Evolutionary conservation across 1,139 yeast species (phyloP), one percentile per base, ranked within the genome.

Genomic region (Casaregolazyma lundiana): DNA sequence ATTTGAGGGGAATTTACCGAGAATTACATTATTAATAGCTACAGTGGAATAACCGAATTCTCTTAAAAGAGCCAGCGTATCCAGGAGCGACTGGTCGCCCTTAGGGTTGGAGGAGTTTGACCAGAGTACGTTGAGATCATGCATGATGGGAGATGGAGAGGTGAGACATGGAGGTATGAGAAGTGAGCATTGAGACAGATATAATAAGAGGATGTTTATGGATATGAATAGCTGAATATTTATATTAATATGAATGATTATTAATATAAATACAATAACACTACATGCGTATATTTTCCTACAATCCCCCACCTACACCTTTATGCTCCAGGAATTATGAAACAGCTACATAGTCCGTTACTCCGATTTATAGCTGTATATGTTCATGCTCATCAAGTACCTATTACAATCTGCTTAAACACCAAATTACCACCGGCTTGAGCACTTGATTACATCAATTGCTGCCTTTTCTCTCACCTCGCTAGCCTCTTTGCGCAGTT

Each of bases 71-170:
- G 51, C 54, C 24, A 65, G 53, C 6, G 54, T 57, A 40, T 50
- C 48, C 7, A 34, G 45, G 2, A 57, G 43, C 21, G 44, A 38
- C 2, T 44, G 35, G 2, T 36, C 47, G n/a, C 41, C 47, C 18
- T 26, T 30, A 11, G 45, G 45, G 55, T 60, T 76, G 81, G 53
- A 73, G 70, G 40, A 65, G 61, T 73, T 77, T 0, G 96, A 95
- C 92, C 95, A 89, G 17, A 81, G 80, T 3, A 89, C 81, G 62
- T 89, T 89, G 52, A 89, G 71, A 66, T 89, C 97, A 53, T 79
- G 82, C 52, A 73, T 69, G 81, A 77, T 75, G 26, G 15, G 16
- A 13, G 32, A 11, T 39, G 21, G 16, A 19, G 26, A 35, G n/a
- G 26, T 38, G n/a, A 13, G 35, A 30, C 35, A 11, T 7, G 32